phyloP scores from a whole-genome alignment of 2,329 filamentous ascomycete genomes.

The Pezicula radicicola region DNA sequence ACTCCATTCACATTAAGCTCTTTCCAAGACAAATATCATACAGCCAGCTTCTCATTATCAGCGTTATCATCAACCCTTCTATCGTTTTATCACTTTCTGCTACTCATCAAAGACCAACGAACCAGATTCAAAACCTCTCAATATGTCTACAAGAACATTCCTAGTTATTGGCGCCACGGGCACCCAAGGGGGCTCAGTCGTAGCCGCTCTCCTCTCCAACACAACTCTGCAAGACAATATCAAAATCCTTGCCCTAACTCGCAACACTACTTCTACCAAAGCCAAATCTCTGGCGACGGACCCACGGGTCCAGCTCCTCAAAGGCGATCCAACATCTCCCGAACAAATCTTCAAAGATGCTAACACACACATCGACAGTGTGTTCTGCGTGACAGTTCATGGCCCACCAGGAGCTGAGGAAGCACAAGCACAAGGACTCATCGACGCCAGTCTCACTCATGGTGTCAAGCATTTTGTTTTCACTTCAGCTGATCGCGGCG shows the following conservation, averaged over 20 bases:
- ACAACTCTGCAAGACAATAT: slow-evolving; percentile 20
- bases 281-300: slow-evolving; percentile 41
- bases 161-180: slow-evolving; percentile 29
- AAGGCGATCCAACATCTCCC: slow-evolving; percentile 48
- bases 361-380: slow-evolving; percentile 43
- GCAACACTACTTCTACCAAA: slow-evolving; percentile 38
- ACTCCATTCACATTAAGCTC: no score
- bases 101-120: no score
- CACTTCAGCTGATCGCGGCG: slow-evolving; percentile 61
- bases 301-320: slow-evolving; percentile 44
- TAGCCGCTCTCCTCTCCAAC: slow-evolving; percentile 30
- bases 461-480: slow-evolving; percentile 61
- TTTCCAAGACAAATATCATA: no score
- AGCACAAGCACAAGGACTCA: slow-evolving; percentile 53
- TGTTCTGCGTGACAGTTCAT: slow-evolving; percentile 45
- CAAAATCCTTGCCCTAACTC: slow-evolving; percentile 51
- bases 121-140: no score
- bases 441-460: slow-evolving; percentile 53
- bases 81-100: no score
- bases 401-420: slow-evolving; percentile 36
- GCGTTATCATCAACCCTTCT: no score
- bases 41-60: no score
- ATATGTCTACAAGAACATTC: slow-evolving; percentile 5
- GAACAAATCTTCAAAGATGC: slow-evolving; percentile 44
- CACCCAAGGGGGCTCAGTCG: slow-evolving; percentile 27